A percentile compares a stretch with the other conserved stretches of the same genome.
Evolutionary conservation across 768 basidiomycete genomes (phyloP).

Genomic region (Kwoniella heveanensis): DNA sequence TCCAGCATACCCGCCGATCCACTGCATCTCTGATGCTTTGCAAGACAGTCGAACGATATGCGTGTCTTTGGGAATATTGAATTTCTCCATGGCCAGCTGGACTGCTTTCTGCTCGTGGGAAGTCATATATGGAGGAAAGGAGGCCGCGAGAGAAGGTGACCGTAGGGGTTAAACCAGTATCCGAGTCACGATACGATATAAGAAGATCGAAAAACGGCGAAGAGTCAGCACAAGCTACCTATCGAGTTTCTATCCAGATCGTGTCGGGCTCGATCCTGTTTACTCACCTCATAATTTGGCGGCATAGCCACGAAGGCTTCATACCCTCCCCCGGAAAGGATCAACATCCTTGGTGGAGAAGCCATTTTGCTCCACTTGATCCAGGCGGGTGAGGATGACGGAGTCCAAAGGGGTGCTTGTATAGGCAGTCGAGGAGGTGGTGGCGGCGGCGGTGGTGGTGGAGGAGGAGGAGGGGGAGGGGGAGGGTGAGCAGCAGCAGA

Average conservation of each 20-base stretch:
- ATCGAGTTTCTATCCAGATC: too few species aligned
- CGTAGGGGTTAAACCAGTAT: too few species aligned
- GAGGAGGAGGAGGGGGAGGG: not conserved
- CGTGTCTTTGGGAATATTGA: conserved; percentile 45
- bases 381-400: conserved; percentile 1
- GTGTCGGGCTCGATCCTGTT: too few species aligned
- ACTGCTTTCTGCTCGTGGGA: conserved; percentile 45
- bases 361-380: conserved; percentile 25
- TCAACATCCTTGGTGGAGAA: conserved; percentile 51
- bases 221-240: too few species aligned
- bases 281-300: conserved; percentile 44
- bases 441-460: not conserved
- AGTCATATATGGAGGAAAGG: too few species aligned
- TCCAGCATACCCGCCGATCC: conserved; percentile 40
- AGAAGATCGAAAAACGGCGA: too few species aligned
- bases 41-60: conserved; percentile 46
- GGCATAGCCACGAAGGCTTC: conserved; percentile 53
- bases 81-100: conserved; percentile 44
- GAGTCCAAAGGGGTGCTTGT: conserved; percentile 6
- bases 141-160: too few species aligned
- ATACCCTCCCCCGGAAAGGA: conserved; percentile 47
- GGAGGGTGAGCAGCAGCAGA: too few species aligned
- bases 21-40: conserved; percentile 47
- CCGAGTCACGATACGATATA: too few species aligned
- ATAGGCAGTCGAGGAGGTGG: not conserved